A percentile compares a stretch with the other conserved stretches of the same genome.
phyloP scores from a whole-genome alignment of 2,329 filamentous ascomycete genomes.

The Xylaria sp. region DNA sequence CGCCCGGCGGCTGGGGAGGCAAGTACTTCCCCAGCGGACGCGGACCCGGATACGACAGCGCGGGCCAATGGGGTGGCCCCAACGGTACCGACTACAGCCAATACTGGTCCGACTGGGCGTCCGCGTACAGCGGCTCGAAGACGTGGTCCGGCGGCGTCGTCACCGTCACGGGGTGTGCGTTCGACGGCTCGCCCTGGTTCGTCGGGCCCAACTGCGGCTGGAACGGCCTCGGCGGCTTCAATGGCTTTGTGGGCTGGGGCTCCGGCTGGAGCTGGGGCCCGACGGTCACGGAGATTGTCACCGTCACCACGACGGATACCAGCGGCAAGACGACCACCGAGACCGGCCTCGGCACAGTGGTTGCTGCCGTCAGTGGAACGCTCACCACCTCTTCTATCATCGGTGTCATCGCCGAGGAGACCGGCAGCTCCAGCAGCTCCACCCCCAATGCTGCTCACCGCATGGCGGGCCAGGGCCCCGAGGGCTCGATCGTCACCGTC shows the following conservation, averaged over 20 bases:
- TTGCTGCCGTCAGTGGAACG: constrained; percentile 49
- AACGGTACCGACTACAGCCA: constrained; percentile 37
- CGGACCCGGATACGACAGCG: constrained; percentile 19
- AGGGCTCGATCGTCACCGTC: constrained; percentile 45
- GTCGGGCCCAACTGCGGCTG: constrained; percentile 53
- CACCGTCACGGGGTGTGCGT: constrained; percentile 57
- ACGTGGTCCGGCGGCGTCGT: constrained; percentile 54
- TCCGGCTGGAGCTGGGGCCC: constrained; percentile 53
- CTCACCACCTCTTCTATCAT: constrained; percentile 46
- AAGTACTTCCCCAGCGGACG: constrained; percentile 34
- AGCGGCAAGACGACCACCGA: constrained; percentile 46
- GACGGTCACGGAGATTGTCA: constrained; percentile 51
- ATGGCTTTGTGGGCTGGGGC: constrained; percentile 55
- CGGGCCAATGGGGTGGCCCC: constrained; percentile 29
- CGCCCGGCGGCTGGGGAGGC: constrained; percentile 47
- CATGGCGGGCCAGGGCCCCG: constrained; percentile 28
- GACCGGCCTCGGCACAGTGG: constrained; percentile 46
- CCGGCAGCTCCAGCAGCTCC: constrained; percentile 15
- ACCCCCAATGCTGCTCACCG: constrained; percentile 31
- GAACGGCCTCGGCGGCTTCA: constrained; percentile 50
- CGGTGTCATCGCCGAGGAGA: constrained; percentile 29
- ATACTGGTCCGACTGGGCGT: constrained; percentile 49
- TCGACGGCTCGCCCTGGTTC: constrained; percentile 54
- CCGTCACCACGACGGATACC: constrained; percentile 48
- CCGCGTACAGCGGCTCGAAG: constrained; percentile 44